phyloP scores from a whole-genome alignment of 331 rosid genomes.

The Acacia concinna region DNA sequence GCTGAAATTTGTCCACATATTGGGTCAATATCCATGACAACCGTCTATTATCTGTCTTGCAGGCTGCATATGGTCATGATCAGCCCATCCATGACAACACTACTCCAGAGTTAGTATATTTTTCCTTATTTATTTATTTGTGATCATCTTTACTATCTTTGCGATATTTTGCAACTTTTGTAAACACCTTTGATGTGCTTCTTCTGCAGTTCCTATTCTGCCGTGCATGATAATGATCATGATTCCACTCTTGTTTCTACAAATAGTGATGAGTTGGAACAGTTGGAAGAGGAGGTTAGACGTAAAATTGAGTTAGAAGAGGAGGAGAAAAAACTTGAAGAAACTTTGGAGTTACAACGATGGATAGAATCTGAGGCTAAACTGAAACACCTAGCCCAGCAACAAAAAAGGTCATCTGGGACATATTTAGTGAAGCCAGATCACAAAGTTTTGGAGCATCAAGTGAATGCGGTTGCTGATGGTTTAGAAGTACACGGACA shows the following conservation, averaged over 20 bases:
- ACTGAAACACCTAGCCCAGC: slow-evolving; percentile 91
- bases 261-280: slow-evolving; percentile 59
- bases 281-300: slow-evolving; percentile 73
- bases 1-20: slow-evolving; percentile 31
- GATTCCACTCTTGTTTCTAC: slow-evolving; percentile 49
- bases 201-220: slow-evolving; percentile 63
- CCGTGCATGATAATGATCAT: slow-evolving; percentile 50
- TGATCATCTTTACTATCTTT: slow-evolving; percentile 6
- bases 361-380: slow-evolving; percentile 94
- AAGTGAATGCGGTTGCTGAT: slow-evolving; percentile 37
- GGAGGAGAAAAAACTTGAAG: slow-evolving; percentile 95
- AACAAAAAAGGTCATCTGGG: slow-evolving; percentile 66
- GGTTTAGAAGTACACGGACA: slow-evolving; percentile 40
- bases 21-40: slow-evolving; percentile 30
- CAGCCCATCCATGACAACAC: slow-evolving; percentile 43
- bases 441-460: slow-evolving; percentile 43
- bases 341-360: slow-evolving; percentile 88
- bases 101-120: slow-evolving; percentile 50
- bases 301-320: slow-evolving; percentile 80
- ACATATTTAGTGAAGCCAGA: slow-evolving; percentile 42
- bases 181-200: slow-evolving; percentile 19
- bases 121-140: slow-evolving; percentile 24
- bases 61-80: slow-evolving; percentile 56
- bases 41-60: slow-evolving; percentile 38
- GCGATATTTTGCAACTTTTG: background rate